Conservation (phyloP, 2,329 filamentous ascomycete species). For the Clonostachys solani region DNA sequence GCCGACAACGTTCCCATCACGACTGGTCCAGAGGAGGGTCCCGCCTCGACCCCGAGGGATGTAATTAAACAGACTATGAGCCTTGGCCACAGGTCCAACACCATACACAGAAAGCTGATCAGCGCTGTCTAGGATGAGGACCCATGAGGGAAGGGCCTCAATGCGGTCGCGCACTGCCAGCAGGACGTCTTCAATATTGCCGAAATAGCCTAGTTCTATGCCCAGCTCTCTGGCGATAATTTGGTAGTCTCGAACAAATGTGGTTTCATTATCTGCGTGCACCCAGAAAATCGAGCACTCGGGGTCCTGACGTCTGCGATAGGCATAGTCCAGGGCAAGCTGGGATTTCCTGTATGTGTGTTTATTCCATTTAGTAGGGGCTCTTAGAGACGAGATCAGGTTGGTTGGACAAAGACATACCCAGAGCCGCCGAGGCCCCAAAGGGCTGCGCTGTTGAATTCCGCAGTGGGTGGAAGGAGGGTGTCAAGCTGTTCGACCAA, state of each 20-base stretch:
- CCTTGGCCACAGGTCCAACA: too few species aligned
- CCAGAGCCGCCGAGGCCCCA: conserved; percentile 19
- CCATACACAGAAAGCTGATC: conserved; percentile 13
- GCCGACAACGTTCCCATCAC: not conserved
- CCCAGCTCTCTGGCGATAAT: conserved; percentile 10
- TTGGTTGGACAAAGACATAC: conserved; percentile 8
- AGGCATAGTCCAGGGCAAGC: conserved; percentile 25
- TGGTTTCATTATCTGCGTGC: conserved; percentile 20
- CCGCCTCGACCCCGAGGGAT: not conserved
- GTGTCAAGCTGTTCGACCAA: conserved; percentile 10
- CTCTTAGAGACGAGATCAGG: not conserved
- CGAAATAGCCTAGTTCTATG: conserved; percentile 11
- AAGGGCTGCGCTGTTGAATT: conserved; percentile 9
- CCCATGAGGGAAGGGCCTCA: conserved; percentile 12
- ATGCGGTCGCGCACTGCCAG: conserved; percentile 8
- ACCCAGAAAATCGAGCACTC: conserved; percentile 26
- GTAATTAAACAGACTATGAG: conserved; percentile 4
- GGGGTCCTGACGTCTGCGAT: conserved; percentile 7
- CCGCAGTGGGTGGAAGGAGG: conserved; percentile 8
- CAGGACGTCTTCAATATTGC: conserved; percentile 7
- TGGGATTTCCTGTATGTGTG: conserved; percentile 21
- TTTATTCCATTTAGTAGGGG: not conserved
- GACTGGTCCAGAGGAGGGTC: not conserved
- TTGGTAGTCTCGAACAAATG: conserved; percentile 19
- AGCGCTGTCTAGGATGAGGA: conserved; percentile 27